Base-by-base conservation (phyloP, 345 rosid species). In the Euphorbia peplus region DNA sequence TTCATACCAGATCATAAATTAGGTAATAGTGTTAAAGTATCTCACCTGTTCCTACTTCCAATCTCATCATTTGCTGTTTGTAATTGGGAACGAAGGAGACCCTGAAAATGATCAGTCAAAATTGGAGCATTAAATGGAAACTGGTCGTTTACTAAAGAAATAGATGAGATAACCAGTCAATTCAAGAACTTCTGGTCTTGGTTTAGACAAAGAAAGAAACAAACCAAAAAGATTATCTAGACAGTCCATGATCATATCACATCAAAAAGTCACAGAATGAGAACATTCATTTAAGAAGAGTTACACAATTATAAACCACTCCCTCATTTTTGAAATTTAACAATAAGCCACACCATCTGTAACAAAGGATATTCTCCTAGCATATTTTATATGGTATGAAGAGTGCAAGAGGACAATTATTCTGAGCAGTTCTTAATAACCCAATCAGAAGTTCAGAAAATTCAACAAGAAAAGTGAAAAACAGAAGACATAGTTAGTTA, bases 1-100 rank as follows among this genome's bases (percentile, higher is more conserved):
- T n/a, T n/a, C 25, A 60, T 24, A 59, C 51, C 48, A 39, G 15
- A 60, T 28, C 48, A 48, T 13, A 19, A 41, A 46, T n/a, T 2
- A 63, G 25, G 50, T 16, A 30, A 67, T 50, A 48, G n/a, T 18
- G 26, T 50, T 10, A 9, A 22, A 66, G 32, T 19, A 42, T 2
- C 28, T 77, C 74, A 91, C 99, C 98, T 90, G 68, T 82, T 82
- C 81, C 85, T 87, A 67, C 66, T 76, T 69, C 85, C 97, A 63
- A 83, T 70, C 51, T 95, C 97, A 74, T 90, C 95, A 86, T 90
- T 81, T 79, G 93, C 97, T 66, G 96, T 78, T 71, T 90, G 92
- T 62, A 95, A 85, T 73, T 87, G 97, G 60, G 95, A 85, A 29
- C 97, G 88, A 63, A 95, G 82, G 73, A 80, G 80, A 51, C 93